Percentiles rank a stretch among this genome's conserved stretches.
Conservation (phyloP, 2,329 filamentous ascomycete genomes). For the Onygenales sp. region DNA sequence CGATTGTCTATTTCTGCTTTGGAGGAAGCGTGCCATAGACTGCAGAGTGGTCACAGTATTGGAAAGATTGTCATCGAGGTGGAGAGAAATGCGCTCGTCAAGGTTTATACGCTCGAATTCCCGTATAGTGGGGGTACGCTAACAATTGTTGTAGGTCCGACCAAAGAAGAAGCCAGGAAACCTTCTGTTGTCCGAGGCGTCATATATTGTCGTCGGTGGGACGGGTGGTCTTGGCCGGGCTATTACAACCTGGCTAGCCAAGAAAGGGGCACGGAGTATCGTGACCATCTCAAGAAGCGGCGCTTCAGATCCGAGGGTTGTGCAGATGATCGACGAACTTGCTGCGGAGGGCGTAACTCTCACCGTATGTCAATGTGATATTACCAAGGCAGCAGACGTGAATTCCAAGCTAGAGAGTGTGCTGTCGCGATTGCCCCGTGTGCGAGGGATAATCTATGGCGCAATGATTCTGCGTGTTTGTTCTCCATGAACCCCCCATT, state of each 20-base stretch:
- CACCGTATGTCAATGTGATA: conserved; percentile 17
- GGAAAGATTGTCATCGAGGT: conserved; percentile 16
- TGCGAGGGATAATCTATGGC: conserved; percentile 33
- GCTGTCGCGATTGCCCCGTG: conserved; percentile 12
- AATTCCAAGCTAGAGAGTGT: conserved; percentile 15
- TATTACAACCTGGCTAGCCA: conserved; percentile 40
- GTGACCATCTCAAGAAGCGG: conserved; percentile 44
- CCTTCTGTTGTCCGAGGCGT: conserved; percentile 19
- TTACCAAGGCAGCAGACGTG: conserved; percentile 18
- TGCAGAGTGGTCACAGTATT: conserved; percentile 21
- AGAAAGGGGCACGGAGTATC: conserved; percentile 41
- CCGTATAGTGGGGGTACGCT: neutral
- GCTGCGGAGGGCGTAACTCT: conserved; percentile 1
- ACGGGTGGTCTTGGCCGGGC: conserved; percentile 47
- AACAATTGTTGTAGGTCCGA: neutral
- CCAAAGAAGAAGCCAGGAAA: neutral
- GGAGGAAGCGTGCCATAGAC: conserved; percentile 16
- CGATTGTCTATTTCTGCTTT: conserved; percentile 11
- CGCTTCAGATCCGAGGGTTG: conserved; percentile 20
- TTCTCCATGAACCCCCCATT: neutral
- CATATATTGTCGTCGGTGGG: conserved; percentile 48
- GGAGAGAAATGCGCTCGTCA: conserved; percentile 1
- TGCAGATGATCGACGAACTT: conserved; percentile 11
- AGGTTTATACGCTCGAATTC: conserved; percentile 9
- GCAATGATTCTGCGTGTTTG: conserved; percentile 30